These are phyloP conservation scores for Tolypocladium inflatum DNA, from an alignment of 2,329 filamentous ascomycete genomes.

Conservation along the genomic window DNA sequence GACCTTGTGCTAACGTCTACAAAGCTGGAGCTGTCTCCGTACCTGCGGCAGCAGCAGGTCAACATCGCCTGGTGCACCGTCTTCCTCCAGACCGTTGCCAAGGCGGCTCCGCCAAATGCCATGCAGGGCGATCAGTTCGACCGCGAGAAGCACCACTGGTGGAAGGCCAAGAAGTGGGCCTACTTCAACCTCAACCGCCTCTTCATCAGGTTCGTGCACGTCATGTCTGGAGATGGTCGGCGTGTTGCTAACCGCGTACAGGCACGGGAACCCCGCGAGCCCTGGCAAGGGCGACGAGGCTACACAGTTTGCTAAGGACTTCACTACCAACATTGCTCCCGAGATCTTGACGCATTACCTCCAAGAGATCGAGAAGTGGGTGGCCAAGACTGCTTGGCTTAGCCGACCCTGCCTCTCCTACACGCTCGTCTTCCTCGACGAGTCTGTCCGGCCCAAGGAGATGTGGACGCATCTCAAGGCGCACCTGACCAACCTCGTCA, in stretches of 20 bases:
- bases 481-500: constrained; percentile 85
- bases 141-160: constrained; percentile 93
- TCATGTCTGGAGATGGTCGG: not conserved
- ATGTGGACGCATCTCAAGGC: constrained; percentile 95
- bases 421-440: constrained; percentile 89
- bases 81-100: constrained; percentile 83
- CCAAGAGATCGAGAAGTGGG: constrained; percentile 93
- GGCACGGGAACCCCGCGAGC: constrained; percentile 80
- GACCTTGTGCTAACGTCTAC: not conserved
- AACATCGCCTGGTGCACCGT: constrained; percentile 96
- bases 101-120: constrained; percentile 68
- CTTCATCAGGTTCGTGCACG: constrained; percentile 64
- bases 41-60: constrained; percentile 67
- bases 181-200: constrained; percentile 96
- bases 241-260: constrained; percentile 22
- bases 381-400: constrained; percentile 86
- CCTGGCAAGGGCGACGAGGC: constrained; percentile 70
- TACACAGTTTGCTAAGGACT: constrained; percentile 76
- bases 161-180: constrained; percentile 99
- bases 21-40: constrained; percentile 81
- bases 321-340: constrained; percentile 83
- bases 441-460: constrained; percentile 92
- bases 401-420: constrained; percentile 91
- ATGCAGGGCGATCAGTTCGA: constrained; percentile 80
- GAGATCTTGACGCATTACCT: constrained; percentile 95